phyloP scores from a whole-genome alignment of 106 monocot genomes.

The Dendrobium nobile region DNA sequence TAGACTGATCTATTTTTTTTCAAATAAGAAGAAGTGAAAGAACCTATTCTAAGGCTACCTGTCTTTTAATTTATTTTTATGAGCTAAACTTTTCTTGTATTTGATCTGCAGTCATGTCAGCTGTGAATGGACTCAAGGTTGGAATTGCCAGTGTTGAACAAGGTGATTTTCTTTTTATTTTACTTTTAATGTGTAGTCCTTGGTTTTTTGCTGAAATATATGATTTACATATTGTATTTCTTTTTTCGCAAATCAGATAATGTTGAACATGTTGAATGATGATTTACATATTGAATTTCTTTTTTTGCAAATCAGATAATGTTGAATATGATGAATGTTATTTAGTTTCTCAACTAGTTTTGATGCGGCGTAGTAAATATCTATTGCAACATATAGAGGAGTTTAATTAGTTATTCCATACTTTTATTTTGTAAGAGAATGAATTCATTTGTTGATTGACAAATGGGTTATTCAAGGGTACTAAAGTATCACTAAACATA shows the following conservation, averaged over 20 bases:
- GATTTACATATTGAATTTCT: neutral
- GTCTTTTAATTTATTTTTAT: slow-evolving; percentile 2
- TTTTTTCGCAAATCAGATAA: neutral
- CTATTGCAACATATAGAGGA: neutral
- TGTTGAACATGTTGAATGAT: neutral
- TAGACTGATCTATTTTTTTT: neutral
- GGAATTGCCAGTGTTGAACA: slow-evolving; percentile 45
- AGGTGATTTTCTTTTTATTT: slow-evolving; percentile 27
- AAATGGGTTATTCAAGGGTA: neutral
- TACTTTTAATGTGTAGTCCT: neutral
- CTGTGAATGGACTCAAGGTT: slow-evolving; percentile 62
- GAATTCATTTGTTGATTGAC: neutral
- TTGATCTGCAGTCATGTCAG: slow-evolving; percentile 57
- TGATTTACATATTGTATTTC: neutral
- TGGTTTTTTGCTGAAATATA: neutral
- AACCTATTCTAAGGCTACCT: neutral
- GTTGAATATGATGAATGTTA: too few species aligned
- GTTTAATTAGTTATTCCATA: neutral
- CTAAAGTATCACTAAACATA: neutral
- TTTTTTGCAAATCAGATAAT: neutral
- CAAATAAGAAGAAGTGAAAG: too few species aligned
- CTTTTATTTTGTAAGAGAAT: neutral
- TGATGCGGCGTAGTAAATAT: neutral
- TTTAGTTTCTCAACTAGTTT: neutral
- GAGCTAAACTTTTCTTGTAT: slow-evolving; percentile 6